Evolutionary conservation across 345 rosid genomes (phyloP).

Genomic region (Pistacia atlantica): DNA sequence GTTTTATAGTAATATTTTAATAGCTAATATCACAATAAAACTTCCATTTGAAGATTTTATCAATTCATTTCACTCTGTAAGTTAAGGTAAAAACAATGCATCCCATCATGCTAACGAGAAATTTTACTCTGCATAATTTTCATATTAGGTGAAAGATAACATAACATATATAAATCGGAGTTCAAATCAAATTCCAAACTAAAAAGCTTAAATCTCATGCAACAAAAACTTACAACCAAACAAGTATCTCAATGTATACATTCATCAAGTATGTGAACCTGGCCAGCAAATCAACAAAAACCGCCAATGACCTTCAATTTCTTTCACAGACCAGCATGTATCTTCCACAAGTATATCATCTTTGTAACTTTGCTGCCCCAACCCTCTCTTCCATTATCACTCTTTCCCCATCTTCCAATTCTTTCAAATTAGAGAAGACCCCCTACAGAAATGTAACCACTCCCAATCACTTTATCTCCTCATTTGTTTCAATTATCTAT

Average conservation of each 20-base stretch:
- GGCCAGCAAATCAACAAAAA: not conserved
- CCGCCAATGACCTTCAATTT: not conserved
- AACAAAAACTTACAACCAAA: not conserved
- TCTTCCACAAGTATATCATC: slow-evolving; percentile 12
- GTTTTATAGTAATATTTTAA: too few species aligned
- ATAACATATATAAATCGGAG: not conserved
- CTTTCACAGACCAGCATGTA: not conserved
- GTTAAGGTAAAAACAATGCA: not conserved
- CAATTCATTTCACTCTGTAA: not conserved
- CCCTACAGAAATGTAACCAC: not conserved
- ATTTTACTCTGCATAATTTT: too few species aligned
- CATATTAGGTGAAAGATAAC: too few species aligned
- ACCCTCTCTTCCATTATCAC: slow-evolving; percentile 13
- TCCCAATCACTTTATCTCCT: not conserved
- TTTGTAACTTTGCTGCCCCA: slow-evolving; percentile 1
- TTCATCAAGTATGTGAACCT: not conserved
- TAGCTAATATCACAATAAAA: not conserved
- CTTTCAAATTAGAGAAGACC: slow-evolving; percentile 1
- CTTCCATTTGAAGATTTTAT: not conserved
- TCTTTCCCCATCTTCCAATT: not conserved
- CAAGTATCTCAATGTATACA: not conserved
- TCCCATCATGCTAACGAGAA: not conserved
- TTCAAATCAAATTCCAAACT: not conserved
- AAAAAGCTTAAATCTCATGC: not conserved
- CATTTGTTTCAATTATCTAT: slow-evolving; percentile 5